Percentiles rank a stretch among this genome's conserved stretches.
Evolutionary conservation across 768 basidiomycete species (phyloP).

Genomic region (Gyrodon lividus): DNA sequence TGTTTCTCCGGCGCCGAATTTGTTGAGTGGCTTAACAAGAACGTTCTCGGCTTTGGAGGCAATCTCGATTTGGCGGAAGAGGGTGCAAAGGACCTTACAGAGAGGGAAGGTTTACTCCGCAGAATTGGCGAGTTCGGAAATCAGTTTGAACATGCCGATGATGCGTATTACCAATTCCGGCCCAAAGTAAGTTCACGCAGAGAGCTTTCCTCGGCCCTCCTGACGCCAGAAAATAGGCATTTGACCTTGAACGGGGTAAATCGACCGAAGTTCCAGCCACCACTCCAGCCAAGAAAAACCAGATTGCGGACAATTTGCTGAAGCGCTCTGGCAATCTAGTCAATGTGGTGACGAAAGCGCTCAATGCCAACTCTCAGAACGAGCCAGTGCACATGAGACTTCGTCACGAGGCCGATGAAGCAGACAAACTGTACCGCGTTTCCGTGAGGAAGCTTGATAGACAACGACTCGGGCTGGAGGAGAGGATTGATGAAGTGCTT

Average conservation of each 20-base stretch:
- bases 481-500: constrained; percentile 79
- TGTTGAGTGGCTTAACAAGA: constrained; percentile 76
- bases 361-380: constrained; percentile 44
- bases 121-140: constrained; percentile 84
- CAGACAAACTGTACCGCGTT: constrained; percentile 76
- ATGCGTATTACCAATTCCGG: constrained; percentile 83
- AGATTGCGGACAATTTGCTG: constrained; percentile 54
- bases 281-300: constrained; percentile 30
- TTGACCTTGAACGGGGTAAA: constrained; percentile 30
- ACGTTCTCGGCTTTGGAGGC: constrained; percentile 76
- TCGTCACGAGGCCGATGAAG: constrained; percentile 75
- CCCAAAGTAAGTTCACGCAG: constrained; percentile 53
- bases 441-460: constrained; percentile 81
- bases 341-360: constrained; percentile 70
- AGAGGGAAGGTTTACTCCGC: constrained; percentile 57
- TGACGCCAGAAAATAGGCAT: constrained; percentile 22
- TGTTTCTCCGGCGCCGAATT: constrained; percentile 91
- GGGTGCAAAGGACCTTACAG: constrained; percentile 52
- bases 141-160: constrained; percentile 71
- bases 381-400: constrained; percentile 72
- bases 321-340: constrained; percentile 71
- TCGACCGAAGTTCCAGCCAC: constrained; percentile 18
- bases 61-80: constrained; percentile 79
- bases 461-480: constrained; percentile 83
- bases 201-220: constrained; percentile 22